Evolutionary conservation across 1,284 basidiomycete genomes (phyloP), one percentile per base, ranked within the genome.

Genomic region (Austroboletus novae-zelandiae): DNA sequence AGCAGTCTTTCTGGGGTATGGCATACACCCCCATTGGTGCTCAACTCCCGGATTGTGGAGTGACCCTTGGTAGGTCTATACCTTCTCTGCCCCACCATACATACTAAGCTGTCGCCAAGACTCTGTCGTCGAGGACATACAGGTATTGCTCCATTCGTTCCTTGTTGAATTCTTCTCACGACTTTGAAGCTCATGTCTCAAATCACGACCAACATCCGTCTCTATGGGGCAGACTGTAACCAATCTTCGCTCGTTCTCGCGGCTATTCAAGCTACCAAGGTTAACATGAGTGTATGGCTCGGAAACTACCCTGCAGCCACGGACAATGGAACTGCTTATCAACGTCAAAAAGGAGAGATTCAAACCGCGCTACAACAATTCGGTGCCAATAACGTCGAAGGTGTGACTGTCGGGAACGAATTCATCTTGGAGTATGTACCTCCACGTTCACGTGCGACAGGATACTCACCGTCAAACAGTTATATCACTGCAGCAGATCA

Each of bases 181-280:
- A 15, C 18, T 40, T 8, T 43, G 36, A 48, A 83, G 73, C 71
- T 82, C 29, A 60, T 84, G 48, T 83, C 81, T 35, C 82, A 84
- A 68, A 61, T 84, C 23, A 83, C 81, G 2, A 69, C 68, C 35
- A 75, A 74, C 47, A 71, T 83, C 53, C 79, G 80, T 58, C 66
- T 83, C 47, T 83, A 84, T 52, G 80, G 80, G 17, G 71, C 79
- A 27, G 80, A 81, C 61, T 81, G 79, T 61, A 82, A 81, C 57
- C 79, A 81, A 52, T 72, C 76, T 9, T 75, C 77, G 1, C 71
- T 81, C 39, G 77, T 81, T 40, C 76, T 94, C 34, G 83, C 91
- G 57, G 91, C 90, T 1, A 91, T 99, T 66, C 76, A 88, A 62
- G 82, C 86, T 61, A 96, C 94, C 44, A 91, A 96, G 69, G 90